Evolutionary conservation across 2,329 filamentous ascomycete species (phyloP).

Genomic region (Rhynchosporium graminicola): DNA sequence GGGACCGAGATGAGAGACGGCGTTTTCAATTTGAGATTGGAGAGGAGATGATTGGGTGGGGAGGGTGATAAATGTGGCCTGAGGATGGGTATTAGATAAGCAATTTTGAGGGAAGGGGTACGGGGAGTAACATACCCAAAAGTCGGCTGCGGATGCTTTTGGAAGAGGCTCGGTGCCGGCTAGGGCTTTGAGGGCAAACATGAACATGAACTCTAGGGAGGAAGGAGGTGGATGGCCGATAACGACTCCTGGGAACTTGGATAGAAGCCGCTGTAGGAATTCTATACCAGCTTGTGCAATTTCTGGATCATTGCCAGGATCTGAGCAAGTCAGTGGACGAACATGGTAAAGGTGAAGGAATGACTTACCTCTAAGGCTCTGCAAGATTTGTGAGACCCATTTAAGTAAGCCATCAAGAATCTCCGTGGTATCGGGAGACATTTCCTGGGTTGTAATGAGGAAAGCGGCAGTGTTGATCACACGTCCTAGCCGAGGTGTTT

Average conservation of each 20-base stretch:
- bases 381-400: constrained; percentile 64
- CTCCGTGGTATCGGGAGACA: constrained; percentile 47
- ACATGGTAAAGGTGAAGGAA: background rate
- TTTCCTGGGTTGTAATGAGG: constrained; percentile 62
- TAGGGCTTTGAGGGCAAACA: constrained; percentile 70
- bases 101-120: background rate
- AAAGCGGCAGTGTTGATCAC: constrained; percentile 72
- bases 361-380: constrained; percentile 58
- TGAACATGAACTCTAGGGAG: constrained; percentile 65
- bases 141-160: constrained; percentile 71
- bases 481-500: constrained; percentile 57
- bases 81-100: constrained; percentile 18
- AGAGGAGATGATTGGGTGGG: constrained; percentile 41
- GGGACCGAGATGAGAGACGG: constrained; percentile 62
- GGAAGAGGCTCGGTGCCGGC: constrained; percentile 72
- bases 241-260: constrained; percentile 61
- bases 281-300: constrained; percentile 74
- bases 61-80: constrained; percentile 56
- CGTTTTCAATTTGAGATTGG: constrained; percentile 49
- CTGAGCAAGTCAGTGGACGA: constrained; percentile 36
- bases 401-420: constrained; percentile 56
- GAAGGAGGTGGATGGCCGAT: constrained; percentile 57
- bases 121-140: constrained; percentile 61
- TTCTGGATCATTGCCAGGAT: constrained; percentile 66
- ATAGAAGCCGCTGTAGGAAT: constrained; percentile 65